Conservation (phyloP, 305 asterid species). For the Fraxinus velutina region DNA sequence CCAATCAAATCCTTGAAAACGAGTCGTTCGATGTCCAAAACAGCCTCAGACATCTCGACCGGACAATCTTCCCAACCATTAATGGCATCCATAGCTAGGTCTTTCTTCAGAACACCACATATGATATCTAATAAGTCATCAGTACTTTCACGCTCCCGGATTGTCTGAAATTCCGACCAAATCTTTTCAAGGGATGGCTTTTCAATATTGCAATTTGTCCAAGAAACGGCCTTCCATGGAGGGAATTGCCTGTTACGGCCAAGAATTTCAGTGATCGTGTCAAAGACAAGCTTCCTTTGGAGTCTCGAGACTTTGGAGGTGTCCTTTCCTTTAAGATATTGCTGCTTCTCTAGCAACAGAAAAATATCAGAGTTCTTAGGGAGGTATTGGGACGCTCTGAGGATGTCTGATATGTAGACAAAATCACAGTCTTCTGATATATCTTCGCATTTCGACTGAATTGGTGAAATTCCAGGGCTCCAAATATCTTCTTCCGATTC, state of each 20-base stretch:
- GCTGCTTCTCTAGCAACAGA: constrained; percentile 67
- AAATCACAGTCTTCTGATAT: constrained; percentile 44
- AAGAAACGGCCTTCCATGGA: constrained; percentile 63
- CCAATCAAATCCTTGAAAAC: constrained; percentile 74
- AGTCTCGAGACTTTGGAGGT: constrained; percentile 50
- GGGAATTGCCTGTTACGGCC: constrained; percentile 57
- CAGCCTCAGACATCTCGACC: constrained; percentile 64
- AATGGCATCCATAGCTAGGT: constrained; percentile 55
- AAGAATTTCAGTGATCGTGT: constrained; percentile 60
- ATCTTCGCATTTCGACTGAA: constrained; percentile 34
- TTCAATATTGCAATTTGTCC: constrained; percentile 21
- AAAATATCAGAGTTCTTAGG: constrained; percentile 61
- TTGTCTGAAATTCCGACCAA: constrained; percentile 65
- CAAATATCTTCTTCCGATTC: constrained; percentile 64
- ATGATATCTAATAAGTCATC: constrained; percentile 62
- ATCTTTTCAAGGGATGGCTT: not conserved
- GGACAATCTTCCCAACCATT: constrained; percentile 77
- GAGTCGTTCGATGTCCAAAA: constrained; percentile 79
- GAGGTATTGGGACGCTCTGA: constrained; percentile 57
- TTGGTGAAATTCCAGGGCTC: constrained; percentile 39
- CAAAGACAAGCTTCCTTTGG: constrained; percentile 65
- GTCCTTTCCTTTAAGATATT: constrained; percentile 62
- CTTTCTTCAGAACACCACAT: constrained; percentile 67
- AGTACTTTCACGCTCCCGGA: constrained; percentile 37
- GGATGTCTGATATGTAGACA: constrained; percentile 58